These are phyloP conservation scores for Asterophora parasitica DNA, from an alignment of 768 basidiomycete species.

Conservation along the genomic window DNA sequence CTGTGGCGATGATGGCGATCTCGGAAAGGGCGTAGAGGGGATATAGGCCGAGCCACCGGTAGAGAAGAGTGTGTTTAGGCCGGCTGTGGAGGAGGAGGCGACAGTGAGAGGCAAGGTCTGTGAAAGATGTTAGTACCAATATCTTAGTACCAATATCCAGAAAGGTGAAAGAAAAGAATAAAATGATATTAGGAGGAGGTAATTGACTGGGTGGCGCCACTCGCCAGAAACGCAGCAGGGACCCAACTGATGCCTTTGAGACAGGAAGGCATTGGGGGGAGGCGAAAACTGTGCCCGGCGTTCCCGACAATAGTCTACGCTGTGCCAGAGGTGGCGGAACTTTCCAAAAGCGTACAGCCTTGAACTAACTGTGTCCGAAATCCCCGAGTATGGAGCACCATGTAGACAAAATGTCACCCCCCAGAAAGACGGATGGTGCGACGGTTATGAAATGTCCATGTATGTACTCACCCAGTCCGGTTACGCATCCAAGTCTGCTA, in stretches of 20 bases:
- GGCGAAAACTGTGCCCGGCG: too few species aligned
- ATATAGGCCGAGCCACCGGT: slow-evolving; percentile 57
- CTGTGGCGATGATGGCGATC: slow-evolving; percentile 71
- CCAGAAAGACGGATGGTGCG: too few species aligned
- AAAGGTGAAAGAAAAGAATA: not conserved
- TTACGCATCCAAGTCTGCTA: slow-evolving; percentile 76
- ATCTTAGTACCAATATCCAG: not conserved
- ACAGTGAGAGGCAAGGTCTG: slow-evolving; percentile 53
- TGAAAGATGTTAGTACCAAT: not conserved
- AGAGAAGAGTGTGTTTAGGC: slow-evolving; percentile 50
- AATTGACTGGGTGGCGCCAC: too few species aligned
- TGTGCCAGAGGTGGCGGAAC: too few species aligned
- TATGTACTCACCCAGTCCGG: slow-evolving; percentile 58
- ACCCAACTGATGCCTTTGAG: too few species aligned
- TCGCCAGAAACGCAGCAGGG: too few species aligned
- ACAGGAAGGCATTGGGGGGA: too few species aligned
- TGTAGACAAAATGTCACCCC: too few species aligned
- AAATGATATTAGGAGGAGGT: not conserved
- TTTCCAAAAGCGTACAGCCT: too few species aligned
- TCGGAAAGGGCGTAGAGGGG: slow-evolving; percentile 64
- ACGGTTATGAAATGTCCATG: not conserved
- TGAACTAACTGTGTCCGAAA: too few species aligned
- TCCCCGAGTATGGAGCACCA: too few species aligned
- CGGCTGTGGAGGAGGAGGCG: slow-evolving; percentile 63
- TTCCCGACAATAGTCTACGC: too few species aligned